phyloP scores from a whole-genome alignment of 1,284 basidiomycete genomes.

The Tilletia setariae region DNA sequence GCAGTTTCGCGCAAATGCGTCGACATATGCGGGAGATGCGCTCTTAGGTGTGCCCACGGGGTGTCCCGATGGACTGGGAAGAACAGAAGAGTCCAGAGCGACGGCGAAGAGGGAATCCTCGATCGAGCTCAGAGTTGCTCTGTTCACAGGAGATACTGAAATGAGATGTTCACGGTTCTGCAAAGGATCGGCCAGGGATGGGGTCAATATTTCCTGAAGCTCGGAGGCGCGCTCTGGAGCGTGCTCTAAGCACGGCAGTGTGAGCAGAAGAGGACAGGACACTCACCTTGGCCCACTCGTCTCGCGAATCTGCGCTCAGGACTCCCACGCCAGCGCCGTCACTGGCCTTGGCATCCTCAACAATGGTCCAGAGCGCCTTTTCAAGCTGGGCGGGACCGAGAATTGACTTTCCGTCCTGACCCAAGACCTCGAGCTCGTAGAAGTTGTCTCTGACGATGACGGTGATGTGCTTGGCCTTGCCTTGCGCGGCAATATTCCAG shows the following conservation, averaged over 20 bases:
- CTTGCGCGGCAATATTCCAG: constrained; percentile 54
- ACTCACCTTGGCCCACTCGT: constrained; percentile 75
- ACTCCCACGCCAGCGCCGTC: constrained; percentile 64
- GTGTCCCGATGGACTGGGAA: constrained; percentile 50
- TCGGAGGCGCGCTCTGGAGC: no score
- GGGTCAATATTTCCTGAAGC: no score
- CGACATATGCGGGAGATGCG: constrained; percentile 66
- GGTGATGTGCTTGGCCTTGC: constrained; percentile 65
- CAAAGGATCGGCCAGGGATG: not conserved
- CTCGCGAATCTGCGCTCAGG: constrained; percentile 75
- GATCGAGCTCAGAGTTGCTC: constrained; percentile 63
- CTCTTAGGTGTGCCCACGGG: constrained; percentile 50
- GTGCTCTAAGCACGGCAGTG: not conserved
- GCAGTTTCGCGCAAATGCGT: constrained; percentile 74
- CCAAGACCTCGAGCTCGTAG: constrained; percentile 69
- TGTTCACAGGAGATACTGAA: constrained; percentile 67
- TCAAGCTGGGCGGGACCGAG: constrained; percentile 63
- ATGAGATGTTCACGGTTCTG: constrained; percentile 73
- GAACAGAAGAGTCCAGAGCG: constrained; percentile 59
- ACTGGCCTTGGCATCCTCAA: constrained; percentile 67
- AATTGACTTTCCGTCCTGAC: constrained; percentile 36
- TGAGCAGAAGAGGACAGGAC: not conserved
- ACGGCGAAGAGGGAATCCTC: constrained; percentile 75
- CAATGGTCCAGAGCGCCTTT: constrained; percentile 65
- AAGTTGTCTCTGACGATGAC: constrained; percentile 76